These are phyloP conservation scores for Arachnopeziza araneosa DNA, from an alignment of 2,329 filamentous ascomycete species.

Conservation along the genomic window DNA sequence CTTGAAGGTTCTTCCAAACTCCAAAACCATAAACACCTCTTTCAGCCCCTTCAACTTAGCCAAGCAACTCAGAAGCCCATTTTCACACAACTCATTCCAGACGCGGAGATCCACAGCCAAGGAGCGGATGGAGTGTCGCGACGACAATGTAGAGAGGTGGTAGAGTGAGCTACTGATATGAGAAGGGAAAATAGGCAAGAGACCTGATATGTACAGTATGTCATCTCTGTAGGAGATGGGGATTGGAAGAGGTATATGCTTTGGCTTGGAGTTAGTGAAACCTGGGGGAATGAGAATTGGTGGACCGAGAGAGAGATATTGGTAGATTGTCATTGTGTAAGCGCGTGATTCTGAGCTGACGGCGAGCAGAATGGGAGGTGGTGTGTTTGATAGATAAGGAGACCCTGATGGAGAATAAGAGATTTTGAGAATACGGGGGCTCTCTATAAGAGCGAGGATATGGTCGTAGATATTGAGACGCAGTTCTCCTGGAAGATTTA, in stretches of 20 bases:
- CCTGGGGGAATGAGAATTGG: background rate
- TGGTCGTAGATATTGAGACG: conserved; percentile 8
- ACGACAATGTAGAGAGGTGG: conserved; percentile 18
- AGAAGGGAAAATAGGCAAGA: conserved; percentile 12
- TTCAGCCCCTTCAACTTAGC: conserved; percentile 17
- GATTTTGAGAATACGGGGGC: conserved; percentile 23
- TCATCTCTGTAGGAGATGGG: conserved; percentile 14
- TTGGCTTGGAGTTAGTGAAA: background rate
- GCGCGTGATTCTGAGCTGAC: conserved; percentile 18
- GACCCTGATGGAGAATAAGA: conserved; percentile 13
- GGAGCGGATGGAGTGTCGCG: conserved; percentile 14
- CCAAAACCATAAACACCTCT: conserved; percentile 22
- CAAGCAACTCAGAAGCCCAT: conserved; percentile 19
- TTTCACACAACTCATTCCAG: conserved; percentile 21
- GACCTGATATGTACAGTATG: conserved; percentile 20
- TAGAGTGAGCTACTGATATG: conserved; percentile 10
- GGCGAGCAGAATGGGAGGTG: conserved; percentile 18
- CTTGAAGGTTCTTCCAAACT: conserved; percentile 22
- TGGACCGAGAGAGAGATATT: conserved; percentile 9
- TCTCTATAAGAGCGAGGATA: conserved; percentile 7
- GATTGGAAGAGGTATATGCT: conserved; percentile 5
- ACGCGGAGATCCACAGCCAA: conserved; percentile 22
- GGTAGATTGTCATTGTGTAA: conserved; percentile 8
- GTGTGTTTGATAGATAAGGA: conserved; percentile 18
- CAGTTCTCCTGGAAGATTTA: conserved; percentile 17